Evolutionary conservation across 139 green algal species (phyloP), one percentile per base, ranked within the genome.

Genomic region (Edaphochlamys debaryana): DNA sequence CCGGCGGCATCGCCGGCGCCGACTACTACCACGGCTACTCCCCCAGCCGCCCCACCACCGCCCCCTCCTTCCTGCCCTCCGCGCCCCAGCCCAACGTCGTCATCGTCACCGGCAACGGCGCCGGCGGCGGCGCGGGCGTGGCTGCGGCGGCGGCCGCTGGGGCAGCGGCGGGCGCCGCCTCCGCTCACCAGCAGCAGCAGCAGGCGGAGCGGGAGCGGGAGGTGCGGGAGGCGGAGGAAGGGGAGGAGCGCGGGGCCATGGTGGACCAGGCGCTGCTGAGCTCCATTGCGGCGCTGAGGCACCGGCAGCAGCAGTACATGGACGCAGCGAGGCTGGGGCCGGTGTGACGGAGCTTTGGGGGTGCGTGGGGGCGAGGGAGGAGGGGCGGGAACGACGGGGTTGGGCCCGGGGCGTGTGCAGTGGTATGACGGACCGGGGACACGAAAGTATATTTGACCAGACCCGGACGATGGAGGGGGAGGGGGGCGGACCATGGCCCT

Each of bases 271-370:
- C 66, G 27, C 19, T 84, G 6, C 78, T 84, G 29, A 69, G 66
- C 50, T 69, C 48, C 78, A 84, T 89, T n/a, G 79, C 85, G 9
- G 85, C 71, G 4, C 79, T 89, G 56, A 34, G 79, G 63, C 72
- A 86, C 5, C 71, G 85, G 66, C 85, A 89, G 79, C 66, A 80
- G 79, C 54, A 80, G 64, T 89, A 89, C 66, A 75, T 89, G 72
- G 30, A 84, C 7, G 79, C 66, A 3, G 85, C 72, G n/a, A 40
- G 70, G 36, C 67, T 76, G 9, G 66, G 78, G 32, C n/a, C n/a
- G 69, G 15, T n/a, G n/a, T n/a, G n/a, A n/a, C n/a, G n/a, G n/a
- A n/a, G n/a, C n/a, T n/a, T n/a, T n/a, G n/a, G n/a, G n/a, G n/a
- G n/a, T n/a, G n/a, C n/a, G n/a, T n/a, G n/a, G n/a, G n/a, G n/a